Conservation (phyloP, 192 early-diverging fungal species). For the Polychytrium aggregatum region DNA sequence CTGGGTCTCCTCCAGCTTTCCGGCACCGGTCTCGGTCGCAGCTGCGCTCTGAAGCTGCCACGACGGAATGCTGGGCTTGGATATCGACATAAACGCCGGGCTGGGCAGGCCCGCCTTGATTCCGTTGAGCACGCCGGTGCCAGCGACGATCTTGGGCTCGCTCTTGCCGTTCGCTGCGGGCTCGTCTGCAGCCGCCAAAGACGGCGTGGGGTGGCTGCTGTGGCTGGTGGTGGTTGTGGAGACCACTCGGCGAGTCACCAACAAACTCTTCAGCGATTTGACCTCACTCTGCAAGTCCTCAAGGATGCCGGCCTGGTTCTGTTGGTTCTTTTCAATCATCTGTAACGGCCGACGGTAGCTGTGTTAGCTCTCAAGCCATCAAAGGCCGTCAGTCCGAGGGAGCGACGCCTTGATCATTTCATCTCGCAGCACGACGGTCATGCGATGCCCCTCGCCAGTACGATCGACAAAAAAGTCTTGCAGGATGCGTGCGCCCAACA, state of each 20-base stretch:
- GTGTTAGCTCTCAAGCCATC: background rate
- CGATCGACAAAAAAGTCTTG: too few relatives aligned
- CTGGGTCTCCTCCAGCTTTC: too few relatives aligned
- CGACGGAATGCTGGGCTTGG: conserved; percentile 29
- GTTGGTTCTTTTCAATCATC: conserved; percentile 64
- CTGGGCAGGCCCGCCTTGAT: too few relatives aligned
- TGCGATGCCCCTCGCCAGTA: too few relatives aligned
- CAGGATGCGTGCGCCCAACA: too few relatives aligned
- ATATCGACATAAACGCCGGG: too few relatives aligned
- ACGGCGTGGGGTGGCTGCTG: too few relatives aligned
- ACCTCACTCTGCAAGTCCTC: conserved; percentile 85
- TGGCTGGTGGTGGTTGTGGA: too few relatives aligned
- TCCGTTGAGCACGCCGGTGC: too few relatives aligned
- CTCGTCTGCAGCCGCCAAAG: background rate
- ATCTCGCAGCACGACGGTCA: too few relatives aligned
- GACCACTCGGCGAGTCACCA: conserved; percentile 74
- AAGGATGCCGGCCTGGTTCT: conserved; percentile 52
- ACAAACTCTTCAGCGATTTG: conserved; percentile 82
- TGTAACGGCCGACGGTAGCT: conserved; percentile 11
- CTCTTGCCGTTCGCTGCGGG: too few relatives aligned
- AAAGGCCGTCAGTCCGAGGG: background rate
- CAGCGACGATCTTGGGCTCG: too few relatives aligned
- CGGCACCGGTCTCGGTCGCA: background rate
- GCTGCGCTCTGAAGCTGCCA: conserved; percentile 24
- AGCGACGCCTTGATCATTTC: background rate